These are phyloP conservation scores for Gnomoniopsis sp. DNA, from an alignment of 2,329 filamentous ascomycete genomes.

Conservation along the genomic window DNA sequence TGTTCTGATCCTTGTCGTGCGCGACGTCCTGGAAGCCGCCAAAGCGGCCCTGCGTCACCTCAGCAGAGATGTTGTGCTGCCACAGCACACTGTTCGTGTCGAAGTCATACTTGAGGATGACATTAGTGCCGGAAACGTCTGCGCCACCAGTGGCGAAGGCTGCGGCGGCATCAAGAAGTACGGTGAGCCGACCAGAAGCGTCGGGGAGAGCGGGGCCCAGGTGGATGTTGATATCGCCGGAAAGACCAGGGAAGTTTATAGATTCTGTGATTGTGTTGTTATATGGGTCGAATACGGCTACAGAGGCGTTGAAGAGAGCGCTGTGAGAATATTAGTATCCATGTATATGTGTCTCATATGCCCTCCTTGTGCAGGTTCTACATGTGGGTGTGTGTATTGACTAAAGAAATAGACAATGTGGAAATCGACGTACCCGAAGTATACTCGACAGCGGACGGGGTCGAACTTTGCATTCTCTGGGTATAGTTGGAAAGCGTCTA, in stretches of 20 bases:
- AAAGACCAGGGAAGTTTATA: conserved; percentile 28
- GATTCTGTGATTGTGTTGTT: conserved; percentile 23
- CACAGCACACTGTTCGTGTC: conserved; percentile 25
- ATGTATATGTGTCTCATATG: background rate
- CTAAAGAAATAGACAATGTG: background rate
- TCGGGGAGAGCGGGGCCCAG: conserved; percentile 35
- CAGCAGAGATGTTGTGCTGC: conserved; percentile 29
- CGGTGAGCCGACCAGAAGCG: conserved; percentile 25
- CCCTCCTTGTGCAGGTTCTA: no score
- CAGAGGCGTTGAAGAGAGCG: conserved; percentile 31
- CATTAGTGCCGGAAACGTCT: conserved; percentile 34
- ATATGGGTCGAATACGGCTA: conserved; percentile 33
- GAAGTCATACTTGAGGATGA: conserved; percentile 33
- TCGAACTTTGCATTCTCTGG: conserved; percentile 35
- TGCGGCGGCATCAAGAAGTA: conserved; percentile 32
- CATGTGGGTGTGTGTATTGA: no score
- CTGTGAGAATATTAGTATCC: conserved; percentile 8
- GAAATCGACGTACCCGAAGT: conserved; percentile 26
- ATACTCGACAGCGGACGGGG: conserved; percentile 28
- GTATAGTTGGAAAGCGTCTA: conserved; percentile 30
- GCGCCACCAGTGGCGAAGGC: conserved; percentile 33
- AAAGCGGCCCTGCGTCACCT: conserved; percentile 26
- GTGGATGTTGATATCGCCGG: conserved; percentile 26
- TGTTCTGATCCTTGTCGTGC: conserved; percentile 32
- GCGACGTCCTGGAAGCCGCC: conserved; percentile 38